A percentile compares a stretch with the other conserved stretches of the same genome.
Evolutionary conservation across 2,329 filamentous ascomycete genomes (phyloP).

Genomic region (Pseudogymnoascus sp.): DNA sequence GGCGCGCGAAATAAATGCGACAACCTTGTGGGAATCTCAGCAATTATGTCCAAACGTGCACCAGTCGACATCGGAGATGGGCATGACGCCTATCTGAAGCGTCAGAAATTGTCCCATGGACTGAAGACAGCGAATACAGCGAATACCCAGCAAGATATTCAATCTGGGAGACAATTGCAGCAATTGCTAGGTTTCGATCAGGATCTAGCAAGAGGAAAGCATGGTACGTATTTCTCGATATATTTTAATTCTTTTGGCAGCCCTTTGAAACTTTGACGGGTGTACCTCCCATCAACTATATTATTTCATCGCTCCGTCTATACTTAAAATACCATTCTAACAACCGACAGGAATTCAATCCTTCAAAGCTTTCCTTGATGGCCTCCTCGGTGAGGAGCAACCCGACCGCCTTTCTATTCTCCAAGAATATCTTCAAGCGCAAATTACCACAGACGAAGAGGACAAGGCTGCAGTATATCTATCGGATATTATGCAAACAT

Average conservation of each 20-base stretch:
- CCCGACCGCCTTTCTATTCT: constrained; percentile 49
- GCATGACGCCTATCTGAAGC: constrained; percentile 27
- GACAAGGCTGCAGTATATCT: constrained; percentile 58
- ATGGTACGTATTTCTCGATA: constrained; percentile 38
- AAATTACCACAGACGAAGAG: constrained; percentile 39
- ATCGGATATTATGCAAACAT: constrained; percentile 74
- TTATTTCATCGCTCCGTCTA: not conserved
- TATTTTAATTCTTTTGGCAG: not conserved
- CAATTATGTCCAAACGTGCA: constrained; percentile 24
- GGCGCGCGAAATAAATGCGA: not conserved
- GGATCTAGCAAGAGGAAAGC: constrained; percentile 56
- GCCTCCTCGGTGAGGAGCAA: constrained; percentile 44
- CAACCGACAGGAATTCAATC: constrained; percentile 49
- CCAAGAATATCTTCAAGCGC: constrained; percentile 56
- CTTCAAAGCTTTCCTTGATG: constrained; percentile 63
- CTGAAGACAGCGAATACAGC: constrained; percentile 33
- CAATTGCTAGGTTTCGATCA: constrained; percentile 63
- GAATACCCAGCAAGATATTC: constrained; percentile 47
- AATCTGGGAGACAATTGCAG: constrained; percentile 56
- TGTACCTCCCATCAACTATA: not conserved
- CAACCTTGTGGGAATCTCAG: constrained; percentile 3
- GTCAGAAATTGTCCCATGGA: constrained; percentile 36
- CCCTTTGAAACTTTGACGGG: not conserved
- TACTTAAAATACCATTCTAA: not conserved
- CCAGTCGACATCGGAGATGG: constrained; percentile 22